A percentile compares a stretch with the other conserved stretches of the same genome.
Evolutionary conservation across 179 eudicot genomes (phyloP).

Genomic region (Heliamphora pulchella): DNA sequence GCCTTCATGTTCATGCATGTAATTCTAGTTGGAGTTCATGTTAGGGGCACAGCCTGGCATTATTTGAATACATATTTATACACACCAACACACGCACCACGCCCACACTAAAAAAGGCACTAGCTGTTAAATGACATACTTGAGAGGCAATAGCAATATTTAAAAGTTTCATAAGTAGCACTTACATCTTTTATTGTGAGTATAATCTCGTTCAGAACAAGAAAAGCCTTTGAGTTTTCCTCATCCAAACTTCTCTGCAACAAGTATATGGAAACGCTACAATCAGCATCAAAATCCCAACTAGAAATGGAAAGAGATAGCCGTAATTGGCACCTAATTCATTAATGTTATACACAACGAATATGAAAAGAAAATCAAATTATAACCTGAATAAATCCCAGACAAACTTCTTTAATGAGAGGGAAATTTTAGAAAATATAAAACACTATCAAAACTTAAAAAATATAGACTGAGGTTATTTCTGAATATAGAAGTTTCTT

Average conservation of each 20-base stretch:
- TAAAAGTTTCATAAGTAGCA: constrained; percentile 2
- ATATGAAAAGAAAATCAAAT: too few relatives aligned
- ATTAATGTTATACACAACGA: too few relatives aligned
- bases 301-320: not conserved
- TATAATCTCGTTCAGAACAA: constrained; percentile 75
- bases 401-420: too few relatives aligned
- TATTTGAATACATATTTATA: not conserved
- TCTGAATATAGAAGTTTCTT: too few relatives aligned
- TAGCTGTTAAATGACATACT: not conserved
- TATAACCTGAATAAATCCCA: too few relatives aligned
- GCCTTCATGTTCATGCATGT: not conserved
- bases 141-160: not conserved
- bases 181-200: constrained; percentile 82
- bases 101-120: too few relatives aligned
- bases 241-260: constrained; percentile 55
- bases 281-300: not conserved
- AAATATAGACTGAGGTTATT: too few relatives aligned
- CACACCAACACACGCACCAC: not conserved
- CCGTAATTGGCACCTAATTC: too few relatives aligned
- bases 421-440: too few relatives aligned
- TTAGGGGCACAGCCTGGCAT: too few relatives aligned
- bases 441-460: too few relatives aligned
- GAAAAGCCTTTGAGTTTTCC: constrained; percentile 70
- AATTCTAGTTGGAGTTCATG: not conserved
- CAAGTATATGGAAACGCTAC: constrained; percentile 2